Conservation (phyloP, 2,329 filamentous ascomycete species). For the Cryphonectria nitschkei region DNA sequence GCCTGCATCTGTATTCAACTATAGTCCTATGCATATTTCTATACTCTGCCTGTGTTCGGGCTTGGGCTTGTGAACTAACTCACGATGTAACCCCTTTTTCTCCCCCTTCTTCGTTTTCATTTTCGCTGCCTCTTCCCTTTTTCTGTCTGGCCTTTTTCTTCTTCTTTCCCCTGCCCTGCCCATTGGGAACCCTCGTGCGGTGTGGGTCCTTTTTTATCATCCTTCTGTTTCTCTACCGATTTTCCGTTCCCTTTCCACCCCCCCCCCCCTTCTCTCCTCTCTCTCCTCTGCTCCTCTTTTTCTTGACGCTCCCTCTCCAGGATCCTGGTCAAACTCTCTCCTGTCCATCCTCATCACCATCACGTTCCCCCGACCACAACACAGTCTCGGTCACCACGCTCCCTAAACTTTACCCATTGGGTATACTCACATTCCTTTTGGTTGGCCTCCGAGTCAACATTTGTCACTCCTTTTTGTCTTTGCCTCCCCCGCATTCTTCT, state of each 20-base stretch:
- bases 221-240: slow-evolving; percentile 1
- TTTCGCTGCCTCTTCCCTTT: background rate
- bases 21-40: background rate
- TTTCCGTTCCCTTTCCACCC: background rate
- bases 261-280: background rate
- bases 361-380: background rate
- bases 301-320: background rate
- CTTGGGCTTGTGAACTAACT: background rate
- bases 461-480: background rate
- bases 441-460: background rate
- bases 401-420: background rate
- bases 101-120: background rate
- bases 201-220: background rate
- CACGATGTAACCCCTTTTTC: slow-evolving; percentile 1
- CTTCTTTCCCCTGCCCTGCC: background rate
- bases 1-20: background rate
- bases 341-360: slow-evolving; percentile 16
- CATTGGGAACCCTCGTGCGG: background rate
- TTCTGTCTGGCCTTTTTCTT: background rate
- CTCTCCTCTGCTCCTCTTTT: background rate
- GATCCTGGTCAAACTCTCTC: background rate
- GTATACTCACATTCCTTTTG: slow-evolving; percentile 10
- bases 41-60: background rate
- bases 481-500: background rate
- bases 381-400: slow-evolving; percentile 4